These are phyloP conservation scores for Umbelopsis isabellina DNA, from an alignment of 192 early-diverging fungal species.

Conservation along the genomic window DNA sequence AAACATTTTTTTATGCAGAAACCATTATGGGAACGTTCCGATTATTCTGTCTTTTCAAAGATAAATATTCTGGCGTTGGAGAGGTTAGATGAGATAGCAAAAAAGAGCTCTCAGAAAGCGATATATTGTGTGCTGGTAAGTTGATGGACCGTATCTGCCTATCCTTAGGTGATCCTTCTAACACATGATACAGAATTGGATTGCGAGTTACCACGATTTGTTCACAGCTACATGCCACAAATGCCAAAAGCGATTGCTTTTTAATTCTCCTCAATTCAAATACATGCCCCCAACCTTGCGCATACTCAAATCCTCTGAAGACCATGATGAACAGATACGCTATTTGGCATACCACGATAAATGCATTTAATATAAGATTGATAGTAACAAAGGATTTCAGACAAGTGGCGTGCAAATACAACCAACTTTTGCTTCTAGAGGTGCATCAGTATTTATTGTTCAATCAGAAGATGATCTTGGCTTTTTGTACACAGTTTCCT, in stretches of 20 bases:
- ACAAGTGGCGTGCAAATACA: no score
- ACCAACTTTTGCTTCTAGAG: no score
- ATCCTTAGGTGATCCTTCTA: background rate
- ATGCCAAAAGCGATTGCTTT: conserved; percentile 42
- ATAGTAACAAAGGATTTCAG: no score
- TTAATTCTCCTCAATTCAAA: conserved; percentile 47
- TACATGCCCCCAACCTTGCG: conserved; percentile 42
- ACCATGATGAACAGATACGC: background rate
- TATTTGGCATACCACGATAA: background rate
- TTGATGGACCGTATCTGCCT: background rate
- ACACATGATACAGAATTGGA: conserved; percentile 32
- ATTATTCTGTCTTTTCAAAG: conserved; percentile 9
- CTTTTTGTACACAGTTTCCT: conserved; percentile 77
- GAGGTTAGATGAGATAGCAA: conserved; percentile 11
- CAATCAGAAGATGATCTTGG: background rate
- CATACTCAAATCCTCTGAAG: conserved; percentile 15
- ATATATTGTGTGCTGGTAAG: conserved; percentile 9
- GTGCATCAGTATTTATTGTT: no score
- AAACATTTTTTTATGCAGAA: background rate
- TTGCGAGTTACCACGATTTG: conserved; percentile 32
- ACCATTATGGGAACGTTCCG: conserved; percentile 13
- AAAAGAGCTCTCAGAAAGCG: background rate
- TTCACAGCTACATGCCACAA: conserved; percentile 40
- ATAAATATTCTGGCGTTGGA: conserved; percentile 10
- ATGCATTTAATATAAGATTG: conserved; percentile 11